Percentiles rank a stretch among this genome's conserved stretches.
Conservation (phyloP, 441 rosid genomes). For the Manihot esculenta region DNA sequence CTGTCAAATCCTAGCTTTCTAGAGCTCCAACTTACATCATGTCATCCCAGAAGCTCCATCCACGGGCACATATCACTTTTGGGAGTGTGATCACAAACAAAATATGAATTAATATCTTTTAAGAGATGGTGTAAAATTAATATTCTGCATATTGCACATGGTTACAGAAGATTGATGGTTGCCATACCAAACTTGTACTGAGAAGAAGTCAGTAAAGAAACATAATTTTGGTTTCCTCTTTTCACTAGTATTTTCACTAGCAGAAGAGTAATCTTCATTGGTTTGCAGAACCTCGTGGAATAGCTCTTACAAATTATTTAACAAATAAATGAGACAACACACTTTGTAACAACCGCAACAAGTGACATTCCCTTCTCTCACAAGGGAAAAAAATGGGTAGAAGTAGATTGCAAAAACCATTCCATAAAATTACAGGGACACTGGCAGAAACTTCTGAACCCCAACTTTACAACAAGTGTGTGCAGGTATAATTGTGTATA, state of each 20-base stretch:
- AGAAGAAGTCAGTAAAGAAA: background rate
- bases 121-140: background rate
- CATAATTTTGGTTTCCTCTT: background rate
- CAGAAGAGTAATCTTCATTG: background rate
- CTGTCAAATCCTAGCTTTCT: background rate
- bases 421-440: background rate
- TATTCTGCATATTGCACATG: background rate
- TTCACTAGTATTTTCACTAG: background rate
- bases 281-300: background rate
- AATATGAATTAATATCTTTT: background rate
- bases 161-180: background rate
- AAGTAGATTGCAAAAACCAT: background rate
- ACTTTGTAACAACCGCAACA: background rate
- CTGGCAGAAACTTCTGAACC: background rate
- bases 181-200: background rate
- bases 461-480: background rate
- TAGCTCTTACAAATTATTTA: background rate
- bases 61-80: background rate
- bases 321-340: background rate
- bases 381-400: background rate
- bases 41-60: background rate
- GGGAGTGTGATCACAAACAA: background rate
- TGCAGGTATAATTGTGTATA: background rate
- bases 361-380: background rate
- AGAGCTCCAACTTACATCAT: background rate